A percentile compares a stretch with the other conserved stretches of the same genome.
Conservation (phyloP, 306 rosid genomes). For the Quercus berberidifolia region DNA sequence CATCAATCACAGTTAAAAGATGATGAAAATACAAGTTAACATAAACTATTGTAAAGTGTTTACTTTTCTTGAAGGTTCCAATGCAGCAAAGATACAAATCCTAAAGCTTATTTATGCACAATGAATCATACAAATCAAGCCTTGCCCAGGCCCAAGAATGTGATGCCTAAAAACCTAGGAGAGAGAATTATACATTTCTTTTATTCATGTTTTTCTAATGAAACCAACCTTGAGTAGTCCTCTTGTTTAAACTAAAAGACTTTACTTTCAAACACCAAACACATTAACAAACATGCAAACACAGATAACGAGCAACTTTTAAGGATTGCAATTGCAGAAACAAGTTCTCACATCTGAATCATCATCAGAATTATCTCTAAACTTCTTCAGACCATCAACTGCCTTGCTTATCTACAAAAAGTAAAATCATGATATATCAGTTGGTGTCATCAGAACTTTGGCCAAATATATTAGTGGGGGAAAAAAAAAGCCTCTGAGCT, state of each 20-base stretch:
- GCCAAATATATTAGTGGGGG: no score
- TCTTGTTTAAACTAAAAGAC: background rate
- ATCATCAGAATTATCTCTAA: conserved; percentile 59
- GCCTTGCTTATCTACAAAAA: conserved; percentile 44
- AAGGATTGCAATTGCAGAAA: conserved; percentile 9
- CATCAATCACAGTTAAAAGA: background rate
- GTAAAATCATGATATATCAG: background rate
- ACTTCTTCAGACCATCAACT: conserved; percentile 56
- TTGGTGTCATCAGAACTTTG: no score
- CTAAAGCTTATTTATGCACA: no score
- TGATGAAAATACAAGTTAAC: background rate
- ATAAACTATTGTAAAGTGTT: background rate
- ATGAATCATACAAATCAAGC: background rate
- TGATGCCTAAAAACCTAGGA: no score
- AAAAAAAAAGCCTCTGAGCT: background rate
- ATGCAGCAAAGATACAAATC: no score
- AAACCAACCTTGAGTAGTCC: background rate
- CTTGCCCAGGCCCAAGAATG: background rate
- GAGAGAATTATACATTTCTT: no score
- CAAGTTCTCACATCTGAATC: conserved; percentile 54
- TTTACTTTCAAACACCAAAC: background rate
- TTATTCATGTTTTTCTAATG: background rate
- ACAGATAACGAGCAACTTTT: conserved; percentile 4
- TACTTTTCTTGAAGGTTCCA: background rate
- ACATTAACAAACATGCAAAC: background rate